phyloP scores from a whole-genome alignment of 805 yeast genomes.

The Grigorovia transvaalensis region DNA sequence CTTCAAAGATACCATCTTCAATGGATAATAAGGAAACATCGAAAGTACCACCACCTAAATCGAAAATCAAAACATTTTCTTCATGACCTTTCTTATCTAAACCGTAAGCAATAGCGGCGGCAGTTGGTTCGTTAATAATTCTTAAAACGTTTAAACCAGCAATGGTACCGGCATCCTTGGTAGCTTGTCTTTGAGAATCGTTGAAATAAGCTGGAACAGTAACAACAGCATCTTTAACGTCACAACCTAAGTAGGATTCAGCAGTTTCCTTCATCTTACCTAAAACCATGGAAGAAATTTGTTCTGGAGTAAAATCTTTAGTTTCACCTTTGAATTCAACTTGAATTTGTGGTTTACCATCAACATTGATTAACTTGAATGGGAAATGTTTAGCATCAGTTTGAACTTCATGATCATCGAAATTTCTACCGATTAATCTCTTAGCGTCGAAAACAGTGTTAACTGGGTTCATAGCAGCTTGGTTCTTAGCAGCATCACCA shows the following conservation, averaged over 20 bases:
- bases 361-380: constrained; percentile 64
- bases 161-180: constrained; percentile 93
- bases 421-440: constrained; percentile 75
- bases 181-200: constrained; percentile 95
- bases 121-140: constrained; percentile 91
- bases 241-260: constrained; percentile 77
- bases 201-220: constrained; percentile 95
- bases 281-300: constrained; percentile 86
- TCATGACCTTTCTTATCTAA: constrained; percentile 58
- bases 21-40: constrained; percentile 91
- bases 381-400: constrained; percentile 69
- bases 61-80: constrained; percentile 86
- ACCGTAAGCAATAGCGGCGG: constrained; percentile 98
- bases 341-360: constrained; percentile 78
- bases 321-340: constrained; percentile 84
- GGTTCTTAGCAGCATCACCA: constrained; percentile 73
- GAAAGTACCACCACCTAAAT: constrained; percentile 98
- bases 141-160: constrained; percentile 90
- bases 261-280: constrained; percentile 91
- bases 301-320: constrained; percentile 86
- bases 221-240: constrained; percentile 84
- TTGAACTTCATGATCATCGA: constrained; percentile 49
- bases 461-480: constrained; percentile 91
- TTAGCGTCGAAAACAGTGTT: constrained; percentile 95
- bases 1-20: constrained; percentile 95